Conservation (phyloP, 345 rosid genomes). For the Populus euphratica region DNA sequence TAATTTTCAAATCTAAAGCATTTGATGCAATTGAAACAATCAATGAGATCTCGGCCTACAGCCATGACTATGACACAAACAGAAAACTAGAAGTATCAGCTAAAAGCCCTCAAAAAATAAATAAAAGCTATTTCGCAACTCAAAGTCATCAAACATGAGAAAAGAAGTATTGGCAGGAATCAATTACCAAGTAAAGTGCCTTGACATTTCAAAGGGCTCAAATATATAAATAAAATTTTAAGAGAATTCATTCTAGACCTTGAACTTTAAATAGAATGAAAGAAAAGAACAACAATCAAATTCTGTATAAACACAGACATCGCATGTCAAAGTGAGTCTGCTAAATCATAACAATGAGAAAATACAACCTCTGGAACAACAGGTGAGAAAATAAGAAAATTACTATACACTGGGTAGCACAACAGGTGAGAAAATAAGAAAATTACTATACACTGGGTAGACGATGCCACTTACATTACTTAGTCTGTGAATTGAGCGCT, state of each 20-base stretch:
- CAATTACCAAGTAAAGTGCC: background rate
- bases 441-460: background rate
- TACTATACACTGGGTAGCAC: background rate
- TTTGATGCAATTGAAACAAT: background rate
- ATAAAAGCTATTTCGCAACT: background rate
- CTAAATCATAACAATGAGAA: background rate
- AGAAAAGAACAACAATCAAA: background rate
- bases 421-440: background rate
- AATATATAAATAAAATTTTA: too few species aligned
- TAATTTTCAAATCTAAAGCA: background rate
- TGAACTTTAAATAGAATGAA: background rate
- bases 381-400: background rate
- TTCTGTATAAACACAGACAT: background rate
- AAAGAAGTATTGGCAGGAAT: background rate
- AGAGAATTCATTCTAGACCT: background rate
- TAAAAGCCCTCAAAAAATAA: background rate
- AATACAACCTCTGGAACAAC: background rate
- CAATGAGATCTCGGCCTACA: background rate
- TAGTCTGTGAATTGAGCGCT: conserved; percentile 73
- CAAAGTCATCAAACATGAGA: background rate
- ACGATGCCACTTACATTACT: conserved; percentile 52
- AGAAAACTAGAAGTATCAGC: background rate
- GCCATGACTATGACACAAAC: background rate
- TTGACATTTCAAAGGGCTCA: background rate
- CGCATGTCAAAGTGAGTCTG: background rate